Evolutionary conservation across 352 stramenopile genomes (phyloP), one percentile per base, ranked within the genome.

Genomic region (Phytopythium litorale): DNA sequence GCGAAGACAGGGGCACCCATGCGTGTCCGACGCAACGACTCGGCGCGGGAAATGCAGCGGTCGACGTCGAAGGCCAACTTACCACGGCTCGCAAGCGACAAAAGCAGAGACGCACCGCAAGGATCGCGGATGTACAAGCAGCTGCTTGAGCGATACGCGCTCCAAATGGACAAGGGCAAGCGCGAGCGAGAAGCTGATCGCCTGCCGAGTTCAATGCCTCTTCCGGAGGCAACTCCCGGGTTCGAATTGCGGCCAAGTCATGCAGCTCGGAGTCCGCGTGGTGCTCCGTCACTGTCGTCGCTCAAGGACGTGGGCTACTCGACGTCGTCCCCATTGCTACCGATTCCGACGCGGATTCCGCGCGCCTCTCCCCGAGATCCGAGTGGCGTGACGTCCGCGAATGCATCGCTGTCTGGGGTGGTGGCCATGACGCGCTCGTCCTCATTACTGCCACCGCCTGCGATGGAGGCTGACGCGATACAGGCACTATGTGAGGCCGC

Each of bases 91-190:
- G 18, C 21, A 19, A 38, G 13, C 38, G 16, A 52, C 7, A 37
- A 19, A 13, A 60, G 28, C 23, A 60, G 30, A 7, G 55, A 60
- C 21, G 16, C 28, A 35, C 50, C 40, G 9, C 60, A 65, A 18
- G 53, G 8, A 16, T 25, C 21, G 28, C 62, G 61, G 54, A 62
- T 66, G 33, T 79, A 80, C 43, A 79, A 70, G 40, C 65, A 80
- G 53, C 61, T 80, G 28, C 56, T 81, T 0, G 76, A 84, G 53
- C 71, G 68, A 19, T 80, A 80, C 49, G 53, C 73, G 13, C 59
- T 82, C 23, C 54, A 23, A 6, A 56, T 66, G 12, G 75, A 52
- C 50, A 76, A 70, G 5, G 46, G 54, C 4, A 61, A 63, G 50
- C 43, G 21, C 2, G 54, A 37, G 6, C 30, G 18, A 56, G 50